Base-by-base conservation (phyloP, 805 yeast species). In the Saccharomycopsis sp. region DNA sequence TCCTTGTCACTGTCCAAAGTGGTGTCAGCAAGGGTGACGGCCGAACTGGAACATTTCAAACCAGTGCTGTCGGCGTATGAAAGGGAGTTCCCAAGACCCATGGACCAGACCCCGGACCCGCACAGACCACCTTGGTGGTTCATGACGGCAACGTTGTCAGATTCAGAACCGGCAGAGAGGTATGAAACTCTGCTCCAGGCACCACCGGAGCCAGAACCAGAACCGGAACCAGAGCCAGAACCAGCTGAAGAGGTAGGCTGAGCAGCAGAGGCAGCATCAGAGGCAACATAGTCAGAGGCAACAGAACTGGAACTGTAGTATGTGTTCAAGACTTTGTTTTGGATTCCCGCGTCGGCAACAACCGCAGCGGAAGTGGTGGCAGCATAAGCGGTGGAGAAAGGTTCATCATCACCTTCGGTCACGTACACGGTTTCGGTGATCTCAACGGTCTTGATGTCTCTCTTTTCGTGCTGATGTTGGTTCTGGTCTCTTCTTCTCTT, bases 61-160 rank as follows among this genome's bases (percentile, higher is more conserved):
- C 89, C 94, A 59, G 88, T 86, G 7, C 83, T 52, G 55, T 76
- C 84, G 54, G 81, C 76, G 64, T 73, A 92, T 4, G 96, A 85
- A 46, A 92, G 69, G 26, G 97, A 88, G 77, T 82, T 82, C 65
- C 98, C 98, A 64, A 84, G 87, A 10, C 27, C 27, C 25, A 77
- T 54, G 26, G 88, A 81, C 84, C 88, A 89, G 27, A 73, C 74
- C 66, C 98, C 98, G 10, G 96, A 85, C n/a, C 27, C 27, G 18
- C 67, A 60, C 31, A 78, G 67, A 52, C 94, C 95, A 64, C 98
- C 98, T 55, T 67, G 65, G 63, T 82, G 74, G 79, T 89, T 67
- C 41, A 88, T 67, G 12, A 25, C 9, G 31, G 77, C 77, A 50
- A 76, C 65, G 62, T 87, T 87, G 54, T 70, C 65, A 39, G 87